phyloP scores from a whole-genome alignment of 371 early-diverging fungal species.

The Blastocladiella emersonii region DNA sequence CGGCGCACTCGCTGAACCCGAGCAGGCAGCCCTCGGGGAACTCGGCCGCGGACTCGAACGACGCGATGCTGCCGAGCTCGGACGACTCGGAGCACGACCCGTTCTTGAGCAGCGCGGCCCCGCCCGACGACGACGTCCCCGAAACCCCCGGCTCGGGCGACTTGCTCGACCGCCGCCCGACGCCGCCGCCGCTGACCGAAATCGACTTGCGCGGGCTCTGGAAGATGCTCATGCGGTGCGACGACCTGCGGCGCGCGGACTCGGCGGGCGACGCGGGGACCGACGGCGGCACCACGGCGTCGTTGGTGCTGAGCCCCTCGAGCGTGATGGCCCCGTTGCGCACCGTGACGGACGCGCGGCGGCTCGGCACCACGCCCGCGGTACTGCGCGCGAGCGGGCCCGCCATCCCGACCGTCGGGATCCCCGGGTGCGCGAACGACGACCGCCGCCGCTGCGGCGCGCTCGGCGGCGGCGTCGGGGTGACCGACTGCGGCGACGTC shows the following conservation, averaged over 20 bases:
- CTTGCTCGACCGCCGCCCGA: background rate
- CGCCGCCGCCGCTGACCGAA: background rate
- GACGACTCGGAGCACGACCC: too few species aligned
- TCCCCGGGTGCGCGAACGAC: background rate
- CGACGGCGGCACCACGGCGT: background rate
- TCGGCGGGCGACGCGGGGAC: background rate
- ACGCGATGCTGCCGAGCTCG: background rate
- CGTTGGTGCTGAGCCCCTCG: background rate
- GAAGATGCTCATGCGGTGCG: too few species aligned
- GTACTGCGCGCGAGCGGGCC: background rate
- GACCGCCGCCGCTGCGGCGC: background rate
- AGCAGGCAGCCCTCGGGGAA: conserved; percentile 14
- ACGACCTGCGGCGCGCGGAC: background rate
- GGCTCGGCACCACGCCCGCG: background rate
- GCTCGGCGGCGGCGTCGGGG: too few species aligned
- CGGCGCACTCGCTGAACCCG: conserved; percentile 18
- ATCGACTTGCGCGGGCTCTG: background rate
- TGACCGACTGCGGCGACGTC: too few species aligned
- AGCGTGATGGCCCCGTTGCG: background rate
- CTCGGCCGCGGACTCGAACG: conserved; percentile 5
- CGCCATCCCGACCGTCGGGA: background rate
- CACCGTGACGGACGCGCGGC: background rate
- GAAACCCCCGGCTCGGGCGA: background rate
- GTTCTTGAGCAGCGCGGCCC: background rate
- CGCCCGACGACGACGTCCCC: background rate